These are phyloP conservation scores for Mycena sp. DNA, from an alignment of 1,284 basidiomycete species.

Conservation along the genomic window DNA sequence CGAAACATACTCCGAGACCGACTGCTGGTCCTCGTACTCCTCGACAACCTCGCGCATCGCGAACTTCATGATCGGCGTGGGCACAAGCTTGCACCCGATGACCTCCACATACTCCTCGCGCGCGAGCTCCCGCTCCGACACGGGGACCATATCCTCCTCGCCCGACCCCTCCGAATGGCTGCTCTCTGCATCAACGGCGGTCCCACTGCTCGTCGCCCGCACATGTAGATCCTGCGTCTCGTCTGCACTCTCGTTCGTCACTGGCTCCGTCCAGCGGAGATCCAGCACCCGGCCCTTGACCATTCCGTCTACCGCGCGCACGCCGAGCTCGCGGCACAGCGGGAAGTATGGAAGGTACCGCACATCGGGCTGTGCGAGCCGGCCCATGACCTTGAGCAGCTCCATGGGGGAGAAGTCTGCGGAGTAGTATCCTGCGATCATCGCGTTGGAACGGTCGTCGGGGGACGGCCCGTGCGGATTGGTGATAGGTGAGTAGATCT, in stretches of 20 bases:
- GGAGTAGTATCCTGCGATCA: slow-evolving; percentile 45
- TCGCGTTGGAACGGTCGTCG: slow-evolving; percentile 35
- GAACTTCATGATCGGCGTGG: slow-evolving; percentile 81
- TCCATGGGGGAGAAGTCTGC: slow-evolving; percentile 77
- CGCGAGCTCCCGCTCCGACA: too few species aligned
- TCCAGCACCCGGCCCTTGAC: slow-evolving; percentile 78
- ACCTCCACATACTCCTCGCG: slow-evolving; percentile 55
- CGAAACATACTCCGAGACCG: slow-evolving; percentile 78
- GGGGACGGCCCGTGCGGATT: slow-evolving; percentile 42
- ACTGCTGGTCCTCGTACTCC: slow-evolving; percentile 78
- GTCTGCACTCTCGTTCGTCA: slow-evolving; percentile 57
- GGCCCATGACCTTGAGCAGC: slow-evolving; percentile 78
- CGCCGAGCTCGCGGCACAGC: slow-evolving; percentile 80
- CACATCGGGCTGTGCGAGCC: slow-evolving; percentile 66
- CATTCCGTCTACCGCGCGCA: slow-evolving; percentile 83
- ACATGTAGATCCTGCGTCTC: slow-evolving; percentile 23
- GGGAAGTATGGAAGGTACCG: slow-evolving; percentile 77
- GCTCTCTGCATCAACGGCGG: slow-evolving; percentile 42
- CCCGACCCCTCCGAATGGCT: slow-evolving; percentile 41
- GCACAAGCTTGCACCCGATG: slow-evolving; percentile 76
- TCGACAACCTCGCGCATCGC: slow-evolving; percentile 83
- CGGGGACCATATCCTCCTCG: slow-evolving; percentile 56
- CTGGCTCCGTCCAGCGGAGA: slow-evolving; percentile 77
- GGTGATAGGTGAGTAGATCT: slow-evolving; percentile 66
- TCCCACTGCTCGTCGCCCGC: slow-evolving; percentile 42